Conservation (phyloP, 2,329 filamentous ascomycete species). For the Aspergillus hortae region DNA sequence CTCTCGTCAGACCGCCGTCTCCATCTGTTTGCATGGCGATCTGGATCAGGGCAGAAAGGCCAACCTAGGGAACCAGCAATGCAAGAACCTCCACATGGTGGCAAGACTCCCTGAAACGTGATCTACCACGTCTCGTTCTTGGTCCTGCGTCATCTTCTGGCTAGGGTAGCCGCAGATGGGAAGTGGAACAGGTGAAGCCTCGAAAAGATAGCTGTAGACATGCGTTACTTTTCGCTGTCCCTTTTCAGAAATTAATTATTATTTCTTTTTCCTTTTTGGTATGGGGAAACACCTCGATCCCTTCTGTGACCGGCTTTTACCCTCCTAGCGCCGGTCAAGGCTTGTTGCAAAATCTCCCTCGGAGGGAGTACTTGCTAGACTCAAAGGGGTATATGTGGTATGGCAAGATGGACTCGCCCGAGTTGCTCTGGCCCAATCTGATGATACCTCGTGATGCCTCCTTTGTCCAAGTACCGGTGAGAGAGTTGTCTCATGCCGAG, state of each 20-base stretch:
- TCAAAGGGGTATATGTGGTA: constrained; percentile 13
- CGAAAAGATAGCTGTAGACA: constrained; percentile 18
- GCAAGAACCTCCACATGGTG: constrained; percentile 29
- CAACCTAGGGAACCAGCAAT: constrained; percentile 12
- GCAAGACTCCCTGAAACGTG: constrained; percentile 23
- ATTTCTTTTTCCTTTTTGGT: background rate
- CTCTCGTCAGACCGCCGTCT: constrained; percentile 16
- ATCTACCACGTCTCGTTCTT: constrained; percentile 17
- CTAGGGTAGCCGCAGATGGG: constrained; percentile 27
- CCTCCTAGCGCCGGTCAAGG: background rate
- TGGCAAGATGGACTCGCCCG: constrained; percentile 17
- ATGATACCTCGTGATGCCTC: constrained; percentile 19
- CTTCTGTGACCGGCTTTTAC: background rate
- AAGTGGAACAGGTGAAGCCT: constrained; percentile 31
- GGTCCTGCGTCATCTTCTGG: constrained; percentile 16
- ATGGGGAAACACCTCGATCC: background rate
- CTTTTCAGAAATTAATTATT: background rate
- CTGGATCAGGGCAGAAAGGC: constrained; percentile 7
- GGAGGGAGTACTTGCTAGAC: constrained; percentile 15
- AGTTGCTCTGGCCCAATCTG: constrained; percentile 11
- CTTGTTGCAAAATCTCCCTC: constrained; percentile 10
- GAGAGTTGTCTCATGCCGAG: constrained; percentile 13
- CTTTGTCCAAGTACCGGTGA: constrained; percentile 16
- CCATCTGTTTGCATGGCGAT: constrained; percentile 27
- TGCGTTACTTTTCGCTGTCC: constrained; percentile 4